A percentile compares a stretch with the other conserved stretches of the same genome.
Conservation (phyloP, 495 filamentous ascomycete species). For the Staphylotrichum longicolle region DNA sequence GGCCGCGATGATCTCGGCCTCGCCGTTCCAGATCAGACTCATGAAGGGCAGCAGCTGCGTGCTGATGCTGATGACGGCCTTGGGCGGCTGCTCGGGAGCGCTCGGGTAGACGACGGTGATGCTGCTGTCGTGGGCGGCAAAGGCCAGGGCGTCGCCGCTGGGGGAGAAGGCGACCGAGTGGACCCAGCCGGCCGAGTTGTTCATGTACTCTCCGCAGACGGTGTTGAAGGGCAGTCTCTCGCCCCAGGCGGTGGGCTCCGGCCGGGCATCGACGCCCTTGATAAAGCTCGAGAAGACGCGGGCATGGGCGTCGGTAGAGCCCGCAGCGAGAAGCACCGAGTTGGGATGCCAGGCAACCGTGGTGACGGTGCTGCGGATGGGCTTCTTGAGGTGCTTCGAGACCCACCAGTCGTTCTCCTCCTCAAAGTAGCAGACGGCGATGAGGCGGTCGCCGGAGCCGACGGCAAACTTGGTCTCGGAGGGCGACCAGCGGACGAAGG, state of each 20-base stretch:
- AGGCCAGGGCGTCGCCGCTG: constrained; percentile 85
- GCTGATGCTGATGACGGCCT: constrained; percentile 80
- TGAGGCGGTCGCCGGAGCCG: constrained; percentile 89
- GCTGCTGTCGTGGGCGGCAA: constrained; percentile 89
- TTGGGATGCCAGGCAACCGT: constrained; percentile 96
- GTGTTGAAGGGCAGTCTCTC: constrained; percentile 96
- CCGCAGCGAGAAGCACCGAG: constrained; percentile 87
- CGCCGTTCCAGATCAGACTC: constrained; percentile 87
- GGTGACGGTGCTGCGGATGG: constrained; percentile 93
- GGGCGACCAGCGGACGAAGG: constrained; percentile 95
- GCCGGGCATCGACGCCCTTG: constrained; percentile 86
- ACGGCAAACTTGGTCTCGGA: constrained; percentile 97
- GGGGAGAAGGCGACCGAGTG: constrained; percentile 90
- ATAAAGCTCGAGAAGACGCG: constrained; percentile 94
- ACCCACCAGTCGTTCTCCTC: constrained; percentile 99
- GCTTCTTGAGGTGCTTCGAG: constrained; percentile 97
- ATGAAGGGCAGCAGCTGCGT: constrained; percentile 89
- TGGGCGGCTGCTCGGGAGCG: constrained; percentile 85
- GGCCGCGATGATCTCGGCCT: constrained; percentile 91
- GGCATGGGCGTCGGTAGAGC: constrained; percentile 95
- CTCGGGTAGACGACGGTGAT: constrained; percentile 94
- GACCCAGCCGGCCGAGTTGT: constrained; percentile 94
- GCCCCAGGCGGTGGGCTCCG: constrained; percentile 88
- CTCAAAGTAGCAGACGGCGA: constrained; percentile 98
- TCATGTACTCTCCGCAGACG: constrained; percentile 92